Evolutionary conservation across 2,329 filamentous ascomycete genomes (phyloP), one percentile per base, ranked within the genome.

Genomic region (Rachicladosporium sp.): DNA sequence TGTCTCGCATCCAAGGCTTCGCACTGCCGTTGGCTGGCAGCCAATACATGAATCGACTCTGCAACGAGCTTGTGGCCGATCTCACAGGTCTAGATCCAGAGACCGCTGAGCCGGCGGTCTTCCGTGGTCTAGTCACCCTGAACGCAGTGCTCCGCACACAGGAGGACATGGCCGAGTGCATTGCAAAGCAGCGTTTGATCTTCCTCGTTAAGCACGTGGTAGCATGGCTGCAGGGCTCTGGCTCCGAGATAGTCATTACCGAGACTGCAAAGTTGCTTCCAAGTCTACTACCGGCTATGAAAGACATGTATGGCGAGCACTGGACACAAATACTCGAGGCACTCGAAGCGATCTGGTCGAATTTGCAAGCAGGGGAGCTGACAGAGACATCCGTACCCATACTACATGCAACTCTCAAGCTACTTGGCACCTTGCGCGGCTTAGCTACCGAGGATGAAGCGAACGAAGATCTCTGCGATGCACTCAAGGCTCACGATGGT

Each of bases 381-480:
- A 39, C 49, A 6, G 56, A 55, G 29, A 36, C 35, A 10, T 46
- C 42, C 10, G 45, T 60, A 8, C 33, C 55, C 1, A 40, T 80
- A 19, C 65, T 87, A 0, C 72, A 88, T 53, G 71, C 81, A 4
- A 84, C 84, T 0, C 66, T 95, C 21, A 81, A 79, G 53, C 66
- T 96, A 0, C 76, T 80, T 43, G 68, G 68, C 10, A 67, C 68
- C 1, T 57, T 96, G 2, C 73, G 77, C 46, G 67, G 65, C 2
- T 60, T 89, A 0, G 61, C 64, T 1, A 54, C 54, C 13, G 54
- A 53, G 7, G 68, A 76, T n/a, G 81, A 88, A n/a, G 71, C 80
- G 2, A 95, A 94, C 46, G 89, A 96, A 46, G 89, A 96, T 56
- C 69, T 95, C 1, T 64, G 77, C 9, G 88, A 95, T 52, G 76